Conservation (phyloP, 345 rosid species). For the Populus ilicifolia region DNA sequence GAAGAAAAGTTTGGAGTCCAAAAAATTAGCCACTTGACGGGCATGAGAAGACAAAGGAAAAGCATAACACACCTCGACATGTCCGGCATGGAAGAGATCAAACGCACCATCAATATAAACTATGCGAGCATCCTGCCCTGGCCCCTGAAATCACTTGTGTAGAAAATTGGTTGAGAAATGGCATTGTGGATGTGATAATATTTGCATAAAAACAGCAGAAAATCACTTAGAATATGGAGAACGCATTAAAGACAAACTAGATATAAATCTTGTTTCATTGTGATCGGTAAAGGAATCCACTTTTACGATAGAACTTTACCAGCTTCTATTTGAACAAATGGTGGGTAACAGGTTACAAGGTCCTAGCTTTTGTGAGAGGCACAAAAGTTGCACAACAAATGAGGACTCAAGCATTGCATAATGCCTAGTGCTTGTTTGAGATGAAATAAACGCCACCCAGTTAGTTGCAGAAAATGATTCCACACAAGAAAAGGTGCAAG, state of each 20-base stretch:
- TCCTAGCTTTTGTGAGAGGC: not conserved
- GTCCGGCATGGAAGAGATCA: conserved; percentile 86
- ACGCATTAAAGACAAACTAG: not conserved
- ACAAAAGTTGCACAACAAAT: not conserved
- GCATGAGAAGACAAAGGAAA: not conserved
- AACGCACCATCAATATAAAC: conserved; percentile 76
- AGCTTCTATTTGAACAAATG: not conserved
- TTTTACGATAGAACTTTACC: not conserved
- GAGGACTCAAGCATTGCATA: not conserved
- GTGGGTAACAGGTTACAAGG: not conserved
- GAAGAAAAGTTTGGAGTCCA: not conserved
- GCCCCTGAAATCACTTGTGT: conserved; percentile 44
- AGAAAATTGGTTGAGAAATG: not conserved
- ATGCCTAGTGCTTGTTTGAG: too few relatives aligned
- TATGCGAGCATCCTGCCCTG: conserved; percentile 60
- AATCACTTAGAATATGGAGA: not conserved
- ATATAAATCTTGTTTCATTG: not conserved
- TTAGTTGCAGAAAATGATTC: too few relatives aligned
- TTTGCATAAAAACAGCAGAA: not conserved
- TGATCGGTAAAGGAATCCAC: not conserved
- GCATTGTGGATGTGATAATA: not conserved
- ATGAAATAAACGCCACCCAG: too few relatives aligned
- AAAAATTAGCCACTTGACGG: not conserved
- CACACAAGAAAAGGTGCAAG: not conserved
- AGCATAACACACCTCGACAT: conserved; percentile 54